Base-by-base conservation (phyloP, 768 basidiomycete species). In the Fomitopsis serialis region DNA sequence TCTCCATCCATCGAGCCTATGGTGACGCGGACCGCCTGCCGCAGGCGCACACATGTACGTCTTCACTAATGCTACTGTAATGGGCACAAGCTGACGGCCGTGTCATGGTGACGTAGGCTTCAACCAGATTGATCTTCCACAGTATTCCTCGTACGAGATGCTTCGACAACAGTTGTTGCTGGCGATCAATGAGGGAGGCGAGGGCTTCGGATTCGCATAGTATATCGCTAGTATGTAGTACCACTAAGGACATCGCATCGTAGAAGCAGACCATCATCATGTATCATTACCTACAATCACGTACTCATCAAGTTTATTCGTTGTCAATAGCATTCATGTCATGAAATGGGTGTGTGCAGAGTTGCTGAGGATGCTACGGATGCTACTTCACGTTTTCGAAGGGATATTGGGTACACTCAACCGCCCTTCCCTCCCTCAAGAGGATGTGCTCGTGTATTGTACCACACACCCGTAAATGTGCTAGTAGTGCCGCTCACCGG, bases 121-220 rank as follows among this genome's bases (percentile, higher is more conserved):
- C 80, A 93, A 94, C 68, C 91, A 94, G 67, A 92, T 93, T 54
- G 93, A 96, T 68, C 78, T 99, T 42, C 95, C 96, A 0, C 89
- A 89, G 59, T 98, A 96, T 68, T 87, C 91, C 2, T 92, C 91
- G 17, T 98, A 99, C 65, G 97, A 99, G 67, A 94, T 94, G 80
- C 79, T 99, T 57, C 84, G 97, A 24, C 89, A 90, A 58, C 92
- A 92, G 67, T 69, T 99, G 35, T 70, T 95, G 51, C 76, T 96
- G 58, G 92, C 96, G 34, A 96, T 98, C 65, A 93, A 89, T 62
- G 97, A 98, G 69, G 95, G 94, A 48, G 92, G 91, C 21, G 92
- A 95, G 74, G 92, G 92, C 42, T 98, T 98, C 68, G 96, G 92
- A 49, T 95, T 95, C 68, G 80, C 79, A 58, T 82, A 64, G 61